A percentile compares a stretch with the other conserved stretches of the same genome.
phyloP scores from a whole-genome alignment of 805 yeast species.

The Wickerhamiella nectarea region DNA sequence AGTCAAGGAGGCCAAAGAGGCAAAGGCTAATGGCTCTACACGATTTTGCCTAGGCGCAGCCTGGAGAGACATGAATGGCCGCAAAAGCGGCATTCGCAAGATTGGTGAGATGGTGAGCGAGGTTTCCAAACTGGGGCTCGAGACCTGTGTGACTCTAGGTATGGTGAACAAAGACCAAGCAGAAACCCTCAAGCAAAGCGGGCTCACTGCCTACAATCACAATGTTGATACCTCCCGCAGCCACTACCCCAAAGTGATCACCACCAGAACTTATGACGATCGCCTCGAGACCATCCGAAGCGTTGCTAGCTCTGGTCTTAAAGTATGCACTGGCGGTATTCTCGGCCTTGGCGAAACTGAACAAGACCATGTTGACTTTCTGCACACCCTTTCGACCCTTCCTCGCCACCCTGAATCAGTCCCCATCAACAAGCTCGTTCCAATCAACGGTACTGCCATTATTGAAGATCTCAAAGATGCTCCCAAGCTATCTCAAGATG shows the following conservation, averaged over 20 bases:
- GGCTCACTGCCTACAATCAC: conserved; percentile 71
- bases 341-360: conserved; percentile 64
- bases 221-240: conserved; percentile 70
- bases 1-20: conserved; percentile 45
- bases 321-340: conserved; percentile 69
- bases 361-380: conserved; percentile 56
- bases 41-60: conserved; percentile 81
- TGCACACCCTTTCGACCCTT: conserved; percentile 55
- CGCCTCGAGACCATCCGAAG: conserved; percentile 51
- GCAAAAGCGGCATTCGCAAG: conserved; percentile 50
- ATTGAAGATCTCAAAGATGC: conserved; percentile 32
- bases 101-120: conserved; percentile 51
- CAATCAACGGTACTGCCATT: conserved; percentile 68
- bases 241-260: conserved; percentile 57
- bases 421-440: conserved; percentile 68
- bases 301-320: conserved; percentile 49
- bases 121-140: conserved; percentile 55
- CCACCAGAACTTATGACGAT: conserved; percentile 60
- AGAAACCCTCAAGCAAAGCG: conserved; percentile 43
- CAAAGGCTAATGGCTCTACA: conserved; percentile 58
- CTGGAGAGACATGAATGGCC: conserved; percentile 74
- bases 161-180: conserved; percentile 63
- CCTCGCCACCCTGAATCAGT: conserved; percentile 64
- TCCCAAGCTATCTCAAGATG: conserved; percentile 38
- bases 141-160: conserved; percentile 69